A percentile compares a stretch with the other conserved stretches of the same genome.
Conservation (phyloP, 2,329 filamentous ascomycete species). For the Hymenoscyphus linearis region DNA sequence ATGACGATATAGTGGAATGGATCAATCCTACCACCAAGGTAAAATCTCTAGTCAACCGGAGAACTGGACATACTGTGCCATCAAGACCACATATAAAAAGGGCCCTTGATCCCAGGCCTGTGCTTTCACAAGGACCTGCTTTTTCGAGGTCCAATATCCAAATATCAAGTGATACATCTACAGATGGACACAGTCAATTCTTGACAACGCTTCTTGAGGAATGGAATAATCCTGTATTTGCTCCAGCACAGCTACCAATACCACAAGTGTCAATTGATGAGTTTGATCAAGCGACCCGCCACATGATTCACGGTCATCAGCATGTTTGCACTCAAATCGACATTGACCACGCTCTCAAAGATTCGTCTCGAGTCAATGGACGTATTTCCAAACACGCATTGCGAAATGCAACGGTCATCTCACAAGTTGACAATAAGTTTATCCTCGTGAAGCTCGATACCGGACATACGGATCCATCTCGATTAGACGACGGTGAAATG, state of each 20-base stretch:
- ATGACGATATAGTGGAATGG: slow-evolving; percentile 46
- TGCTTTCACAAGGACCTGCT: background rate
- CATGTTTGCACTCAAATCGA: slow-evolving; percentile 28
- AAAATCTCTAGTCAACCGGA: slow-evolving; percentile 45
- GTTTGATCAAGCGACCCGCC: slow-evolving; percentile 24
- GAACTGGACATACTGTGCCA: slow-evolving; percentile 46
- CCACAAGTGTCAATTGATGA: slow-evolving; percentile 36
- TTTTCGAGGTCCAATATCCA: background rate
- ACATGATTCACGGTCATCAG: slow-evolving; percentile 21
- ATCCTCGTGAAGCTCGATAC: slow-evolving; percentile 55
- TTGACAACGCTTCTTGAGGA: slow-evolving; percentile 52
- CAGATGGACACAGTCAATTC: slow-evolving; percentile 42
- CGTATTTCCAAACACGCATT: slow-evolving; percentile 60
- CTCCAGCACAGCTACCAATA: slow-evolving; percentile 41
- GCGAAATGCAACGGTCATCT: slow-evolving; percentile 57
- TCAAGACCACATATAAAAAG: slow-evolving; percentile 13
- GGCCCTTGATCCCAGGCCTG: background rate
- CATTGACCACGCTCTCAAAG: slow-evolving; percentile 27
- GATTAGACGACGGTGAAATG: slow-evolving; percentile 27
- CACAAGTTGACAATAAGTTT: slow-evolving; percentile 88
- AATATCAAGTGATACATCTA: slow-evolving; percentile 24
- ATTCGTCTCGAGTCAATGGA: slow-evolving; percentile 31
- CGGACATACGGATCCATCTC: background rate
- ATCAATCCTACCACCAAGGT: slow-evolving; percentile 54
- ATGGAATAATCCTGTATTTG: slow-evolving; percentile 77